Base-by-base conservation (phyloP, 1,139 yeast genomes). In the Magnusiomyces fungicola region DNA sequence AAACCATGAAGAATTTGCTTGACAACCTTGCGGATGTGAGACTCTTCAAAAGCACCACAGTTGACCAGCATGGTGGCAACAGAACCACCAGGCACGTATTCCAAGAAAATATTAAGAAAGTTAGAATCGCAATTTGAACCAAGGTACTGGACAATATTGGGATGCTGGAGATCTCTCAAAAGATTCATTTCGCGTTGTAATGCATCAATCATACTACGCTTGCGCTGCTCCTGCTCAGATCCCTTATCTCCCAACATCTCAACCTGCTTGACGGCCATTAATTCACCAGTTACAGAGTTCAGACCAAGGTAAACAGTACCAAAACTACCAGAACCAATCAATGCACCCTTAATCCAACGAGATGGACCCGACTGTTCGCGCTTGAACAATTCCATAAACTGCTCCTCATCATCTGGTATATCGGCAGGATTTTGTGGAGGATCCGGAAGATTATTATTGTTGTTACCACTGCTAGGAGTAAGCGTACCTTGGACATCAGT, bases 181-280 rank as follows among this genome's bases (percentile, higher is more conserved):
- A 92, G 67, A 45, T 74, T 72, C 83, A 90, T 87, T 68, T 92
- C 98, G 57, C 87, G 83, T 59, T 85, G 86, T 53, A 87, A 65
- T 1, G 96, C 95, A 54, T 85, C 94, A 23, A 85, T 78, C 85
- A 90, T 83, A 68, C 72, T 64, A 62, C 73, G 68, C 70, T 83
- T 72, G 61, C 74, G 53, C 70, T 76, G 61, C 50, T 61, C 70
- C 37, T 60, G 62, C 52, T 69, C 75, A 49, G 65, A 53, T 29
- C 58, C 61, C 18, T 61, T 66, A 18, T 61, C 53, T 1, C 86
- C 83, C 6, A 39, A 10, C 21, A 89, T 65, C 41, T 83, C 83
- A 0, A 92, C 96, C 64, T 90, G 97, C 61, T 92, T 92, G 14
- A 92, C 96, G 0, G 97, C 98, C 96, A 92, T 88, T 49, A 92